Conservation (phyloP, 2,329 filamentous ascomycete species). For the Aureobasidium sp. region DNA sequence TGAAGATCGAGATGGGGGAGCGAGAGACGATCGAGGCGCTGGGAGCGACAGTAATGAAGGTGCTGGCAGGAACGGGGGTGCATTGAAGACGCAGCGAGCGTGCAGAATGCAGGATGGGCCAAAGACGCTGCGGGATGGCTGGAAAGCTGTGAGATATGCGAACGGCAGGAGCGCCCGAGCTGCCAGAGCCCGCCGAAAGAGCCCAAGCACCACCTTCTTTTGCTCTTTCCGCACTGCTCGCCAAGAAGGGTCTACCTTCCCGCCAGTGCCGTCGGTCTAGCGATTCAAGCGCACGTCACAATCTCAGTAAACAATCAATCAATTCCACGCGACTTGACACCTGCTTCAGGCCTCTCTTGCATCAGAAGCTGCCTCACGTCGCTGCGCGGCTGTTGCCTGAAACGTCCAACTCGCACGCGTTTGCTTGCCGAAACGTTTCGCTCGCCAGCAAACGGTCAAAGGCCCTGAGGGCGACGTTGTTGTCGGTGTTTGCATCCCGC, state of each 20-base stretch:
- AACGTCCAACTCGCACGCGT: conserved; percentile 3
- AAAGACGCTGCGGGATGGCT: background rate
- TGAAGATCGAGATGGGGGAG: background rate
- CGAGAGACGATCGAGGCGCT: conserved; percentile 4
- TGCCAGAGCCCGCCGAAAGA: background rate
- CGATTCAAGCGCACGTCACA: conserved; percentile 6
- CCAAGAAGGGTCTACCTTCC: conserved; percentile 6
- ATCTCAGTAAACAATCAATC: conserved; percentile 14
- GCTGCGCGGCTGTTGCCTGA: conserved; percentile 7
- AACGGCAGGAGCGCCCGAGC: background rate
- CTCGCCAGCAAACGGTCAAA: conserved; percentile 5
- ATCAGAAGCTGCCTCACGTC: background rate
- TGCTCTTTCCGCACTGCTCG: background rate
- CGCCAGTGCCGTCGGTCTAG: background rate
- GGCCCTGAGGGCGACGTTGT: background rate
- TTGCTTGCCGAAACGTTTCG: conserved; percentile 11
- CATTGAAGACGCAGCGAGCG: conserved; percentile 5
- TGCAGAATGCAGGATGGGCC: background rate
- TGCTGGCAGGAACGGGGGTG: conserved; percentile 4
- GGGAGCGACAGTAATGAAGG: conserved; percentile 8
- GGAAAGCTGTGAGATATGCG: conserved; percentile 11
- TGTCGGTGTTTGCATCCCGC: conserved; percentile 13
- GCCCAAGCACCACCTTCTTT: background rate
- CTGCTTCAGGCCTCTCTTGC: background rate
- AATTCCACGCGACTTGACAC: conserved; percentile 6